These are phyloP conservation scores for Firmiana major DNA, from an alignment of 345 rosid genomes.

Conservation along the genomic window DNA sequence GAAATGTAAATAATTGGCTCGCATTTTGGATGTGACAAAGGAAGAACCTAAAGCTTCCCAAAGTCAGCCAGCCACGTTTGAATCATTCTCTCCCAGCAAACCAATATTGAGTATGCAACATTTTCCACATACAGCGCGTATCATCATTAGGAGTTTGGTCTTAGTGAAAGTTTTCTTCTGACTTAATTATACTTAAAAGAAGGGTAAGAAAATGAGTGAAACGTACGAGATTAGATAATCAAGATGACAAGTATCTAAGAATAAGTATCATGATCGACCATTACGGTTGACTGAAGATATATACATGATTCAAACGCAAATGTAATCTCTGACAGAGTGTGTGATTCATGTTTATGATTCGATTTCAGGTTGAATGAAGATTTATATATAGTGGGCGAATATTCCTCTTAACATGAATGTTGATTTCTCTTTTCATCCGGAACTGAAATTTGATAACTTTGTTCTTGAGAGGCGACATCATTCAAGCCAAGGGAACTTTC, in stretches of 20 bases:
- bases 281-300: no score
- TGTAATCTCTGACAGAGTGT: neutral
- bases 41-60: neutral
- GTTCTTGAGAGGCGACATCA: neutral
- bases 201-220: neutral
- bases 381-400: no score
- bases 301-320: neutral
- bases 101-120: no score
- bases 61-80: conserved; percentile 11
- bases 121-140: neutral
- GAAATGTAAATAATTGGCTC: neutral
- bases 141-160: neutral
- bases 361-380: no score
- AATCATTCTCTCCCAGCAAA: neutral
- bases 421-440: neutral
- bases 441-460: neutral
- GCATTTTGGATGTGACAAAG: neutral
- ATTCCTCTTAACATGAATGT: neutral
- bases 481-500: neutral
- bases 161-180: neutral
- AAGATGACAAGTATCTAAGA: no score
- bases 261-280: no score
- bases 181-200: neutral
- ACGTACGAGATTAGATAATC: neutral
- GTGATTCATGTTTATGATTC: neutral